Base-by-base conservation (phyloP, 148 eudicot species). In the Fallopia convolvulus region DNA sequence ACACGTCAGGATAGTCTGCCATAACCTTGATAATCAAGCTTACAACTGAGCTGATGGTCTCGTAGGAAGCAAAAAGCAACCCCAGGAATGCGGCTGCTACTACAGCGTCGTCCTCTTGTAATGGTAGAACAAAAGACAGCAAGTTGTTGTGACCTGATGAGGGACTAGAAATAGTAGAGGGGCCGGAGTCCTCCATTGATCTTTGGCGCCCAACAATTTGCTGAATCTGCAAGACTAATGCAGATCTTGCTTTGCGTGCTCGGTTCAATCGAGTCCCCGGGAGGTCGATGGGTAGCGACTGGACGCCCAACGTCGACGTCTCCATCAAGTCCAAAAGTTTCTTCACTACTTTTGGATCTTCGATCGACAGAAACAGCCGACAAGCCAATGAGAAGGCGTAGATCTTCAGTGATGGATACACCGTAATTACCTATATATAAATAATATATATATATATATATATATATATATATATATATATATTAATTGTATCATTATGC, bases 221-320 rank as follows among this genome's bases (percentile, higher is more conserved):
- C 56, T 23, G 63, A 1, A 87, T 73, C 76, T 87, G 76, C 23
- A 75, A 77, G 30, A 84, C 75, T 8, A 87, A 81, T 3, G 79
- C 48, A 21, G 75, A 50, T n/a, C 87, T 72, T 8, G 84, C 89
- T 55, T 79, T 84, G 18, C 82, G 84, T 2, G 87, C 86, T 76
- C 79, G 77, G 18, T 79, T 79, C 72, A 82, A 82, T 4, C 84
- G 84, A 3, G 89, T 87, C 8, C 89, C 89, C 0, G 85, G 89
- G 1, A 87, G 52, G 44, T 84, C 77, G 0, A 87, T 66, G 0
- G 89, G 89, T 10, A 87, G 36, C 0, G 89, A 84, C 13, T 82
- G 75, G 60, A 87, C 49, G 55, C 89, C 87, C 4, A 85, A 58
- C 8, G 81, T 84, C 3, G 84, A 39, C n/a, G 72, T 70, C 21